Percentiles rank a stretch among this genome's conserved stretches.
phyloP scores from a whole-genome alignment of 768 basidiomycete genomes.

The Suillus luteus region DNA sequence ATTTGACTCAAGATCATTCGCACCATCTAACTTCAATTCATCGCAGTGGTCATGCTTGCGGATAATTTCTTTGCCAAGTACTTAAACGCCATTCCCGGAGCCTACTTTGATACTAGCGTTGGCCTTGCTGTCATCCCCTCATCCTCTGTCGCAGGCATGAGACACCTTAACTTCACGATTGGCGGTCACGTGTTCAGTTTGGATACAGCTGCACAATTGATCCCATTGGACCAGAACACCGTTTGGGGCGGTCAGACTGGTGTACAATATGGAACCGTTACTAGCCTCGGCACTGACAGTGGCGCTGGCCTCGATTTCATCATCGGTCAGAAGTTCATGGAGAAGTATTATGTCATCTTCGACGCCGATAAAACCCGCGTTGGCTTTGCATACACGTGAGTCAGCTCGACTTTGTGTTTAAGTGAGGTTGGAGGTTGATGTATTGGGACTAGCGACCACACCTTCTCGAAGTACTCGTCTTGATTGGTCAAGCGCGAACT shows the following conservation, averaged over 20 bases:
- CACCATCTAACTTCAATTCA: background rate
- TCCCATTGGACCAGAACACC: conserved; percentile 21
- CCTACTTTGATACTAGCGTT: conserved; percentile 3
- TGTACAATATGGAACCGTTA: conserved; percentile 18
- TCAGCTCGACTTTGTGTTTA: background rate
- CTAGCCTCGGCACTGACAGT: conserved; percentile 8
- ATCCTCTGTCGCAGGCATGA: conserved; percentile 20
- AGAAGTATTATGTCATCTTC: conserved; percentile 20
- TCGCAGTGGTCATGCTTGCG: conserved; percentile 26
- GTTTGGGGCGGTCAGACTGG: conserved; percentile 16
- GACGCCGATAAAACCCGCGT: background rate
- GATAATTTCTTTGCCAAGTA: conserved; percentile 22
- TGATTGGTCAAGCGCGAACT: background rate
- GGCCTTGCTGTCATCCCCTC: conserved; percentile 22
- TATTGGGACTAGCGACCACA: background rate
- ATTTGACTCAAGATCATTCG: background rate
- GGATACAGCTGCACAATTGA: conserved; percentile 24
- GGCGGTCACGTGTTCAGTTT: conserved; percentile 13
- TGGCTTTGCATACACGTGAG: conserved; percentile 10
- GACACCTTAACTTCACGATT: conserved; percentile 20
- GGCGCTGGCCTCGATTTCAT: conserved; percentile 18
- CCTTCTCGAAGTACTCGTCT: background rate
- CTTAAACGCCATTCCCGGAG: conserved; percentile 19
- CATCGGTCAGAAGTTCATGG: conserved; percentile 23
- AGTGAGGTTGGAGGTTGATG: background rate